Evolutionary conservation across 768 basidiomycete species (phyloP).

Genomic region (Collybiopsis confluens): DNA sequence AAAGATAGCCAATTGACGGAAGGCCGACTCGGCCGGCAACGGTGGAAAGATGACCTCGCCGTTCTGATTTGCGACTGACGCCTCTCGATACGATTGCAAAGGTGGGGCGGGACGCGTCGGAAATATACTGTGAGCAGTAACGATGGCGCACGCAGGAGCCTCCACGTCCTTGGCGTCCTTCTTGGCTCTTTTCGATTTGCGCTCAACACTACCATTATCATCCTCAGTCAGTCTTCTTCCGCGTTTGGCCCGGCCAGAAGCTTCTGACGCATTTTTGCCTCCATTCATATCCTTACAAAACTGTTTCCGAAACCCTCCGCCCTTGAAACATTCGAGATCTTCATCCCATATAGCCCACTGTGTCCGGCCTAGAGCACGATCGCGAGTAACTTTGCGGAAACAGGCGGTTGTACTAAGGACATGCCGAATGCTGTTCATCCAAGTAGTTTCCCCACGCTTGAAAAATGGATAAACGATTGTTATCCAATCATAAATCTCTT

Average conservation of each 20-base stretch:
- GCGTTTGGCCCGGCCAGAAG: constrained; percentile 29
- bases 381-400: constrained; percentile 81
- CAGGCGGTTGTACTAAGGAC: constrained; percentile 89
- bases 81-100: constrained; percentile 71
- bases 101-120: constrained; percentile 55
- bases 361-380: constrained; percentile 74
- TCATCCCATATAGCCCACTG: constrained; percentile 86
- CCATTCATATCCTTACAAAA: constrained; percentile 45
- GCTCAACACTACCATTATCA: constrained; percentile 31
- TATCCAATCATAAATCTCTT: constrained; percentile 97
- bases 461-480: constrained; percentile 91
- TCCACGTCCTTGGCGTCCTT: constrained; percentile 25
- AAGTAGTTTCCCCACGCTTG: constrained; percentile 88
- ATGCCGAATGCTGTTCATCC: constrained; percentile 99
- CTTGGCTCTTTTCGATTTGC: constrained; percentile 46
- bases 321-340: constrained; percentile 77
- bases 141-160: constrained; percentile 7
- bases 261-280: constrained; percentile 24
- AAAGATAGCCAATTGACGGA: constrained; percentile 21
- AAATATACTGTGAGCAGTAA: constrained; percentile 36
- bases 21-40: constrained; percentile 49
- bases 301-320: constrained; percentile 76
- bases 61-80: constrained; percentile 24
- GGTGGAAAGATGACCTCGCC: constrained; percentile 74
- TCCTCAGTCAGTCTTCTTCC: constrained; percentile 18